Base-by-base conservation (phyloP, 2,329 filamentous ascomycete species). In the Ophiostoma quercus region DNA sequence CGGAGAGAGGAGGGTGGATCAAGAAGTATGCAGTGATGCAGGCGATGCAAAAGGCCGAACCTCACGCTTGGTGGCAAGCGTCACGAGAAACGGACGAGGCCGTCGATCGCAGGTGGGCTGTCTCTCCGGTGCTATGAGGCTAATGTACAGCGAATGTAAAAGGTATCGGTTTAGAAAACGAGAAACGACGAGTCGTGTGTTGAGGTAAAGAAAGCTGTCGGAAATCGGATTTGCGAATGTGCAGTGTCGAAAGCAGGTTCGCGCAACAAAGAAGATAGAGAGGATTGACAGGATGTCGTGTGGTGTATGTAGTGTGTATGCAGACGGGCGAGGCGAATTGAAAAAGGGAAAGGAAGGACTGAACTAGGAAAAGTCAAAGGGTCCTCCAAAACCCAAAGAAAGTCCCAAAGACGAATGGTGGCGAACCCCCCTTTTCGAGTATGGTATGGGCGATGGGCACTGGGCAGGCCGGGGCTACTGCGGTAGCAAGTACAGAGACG, bases 401-500 rank as follows among this genome's bases (percentile, higher is more conserved):
- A 34, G 34, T 34, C 3, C 34, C 34, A 63, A 37, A 32, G n/a
- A 37, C 34, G 34, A 60, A 32, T 22, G 22, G 65, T 47, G 65
- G 65, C 65, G 34, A 66, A 41, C 65, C 65, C 65, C 65, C 65
- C 39, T 66, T 66, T 66, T 41, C 11, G n/a, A 66, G 63, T 22
- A 66, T 66, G 63, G 43, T 47, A n/a, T 47, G 43, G 43, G 43
- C 19, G 16, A 47, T 47, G 41, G 41, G 43, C 43, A 47, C 43
- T 47, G 43, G 63, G 63, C 63, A 43, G 37, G 37, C n/a, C 63
- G 54, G 65, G n/a, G 67, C 39, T 34, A 39, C 29, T 62, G 54
- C 54, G n/a, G 57, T 19, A 62, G 57, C 4, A 62, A 12, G 14
- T 14, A 16, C 93, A 66, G 94, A 98, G 76, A 84, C 85, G 66